Percentiles rank a stretch among this genome's conserved stretches.
Evolutionary conservation across 768 basidiomycete species (phyloP).

Genomic region (Nidula microcarpa): DNA sequence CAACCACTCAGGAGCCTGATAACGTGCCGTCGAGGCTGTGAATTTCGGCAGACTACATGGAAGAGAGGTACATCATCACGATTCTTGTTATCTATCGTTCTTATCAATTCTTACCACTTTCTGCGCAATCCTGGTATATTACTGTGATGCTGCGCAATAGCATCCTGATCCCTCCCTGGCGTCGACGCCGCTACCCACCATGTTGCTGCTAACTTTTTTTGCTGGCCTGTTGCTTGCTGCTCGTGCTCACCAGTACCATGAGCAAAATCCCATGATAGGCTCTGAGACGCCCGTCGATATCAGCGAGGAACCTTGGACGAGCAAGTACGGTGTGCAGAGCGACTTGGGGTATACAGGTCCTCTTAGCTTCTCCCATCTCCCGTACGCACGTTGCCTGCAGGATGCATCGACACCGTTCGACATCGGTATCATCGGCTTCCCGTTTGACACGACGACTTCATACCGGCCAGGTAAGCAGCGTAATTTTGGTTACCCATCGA

Average conservation of each 20-base stretch:
- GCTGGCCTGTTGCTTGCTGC: neutral
- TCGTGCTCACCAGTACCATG: neutral
- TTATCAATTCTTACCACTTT: too few species aligned
- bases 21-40: too few species aligned
- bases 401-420: slow-evolving; percentile 42
- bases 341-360: slow-evolving; percentile 11
- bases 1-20: too few species aligned
- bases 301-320: slow-evolving; percentile 9
- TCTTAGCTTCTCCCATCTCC: slow-evolving; percentile 60
- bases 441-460: slow-evolving; percentile 52
- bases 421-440: slow-evolving; percentile 62
- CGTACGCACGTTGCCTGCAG: slow-evolving; percentile 53
- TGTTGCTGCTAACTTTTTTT: too few species aligned
- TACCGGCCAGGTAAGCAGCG: slow-evolving; percentile 29
- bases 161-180: too few species aligned
- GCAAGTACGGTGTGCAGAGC: slow-evolving; percentile 8
- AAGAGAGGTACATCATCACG: too few species aligned
- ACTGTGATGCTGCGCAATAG: too few species aligned
- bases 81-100: too few species aligned
- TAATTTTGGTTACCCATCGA: neutral
- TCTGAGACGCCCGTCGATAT: neutral
- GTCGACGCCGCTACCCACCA: too few species aligned
- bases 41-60: too few species aligned
- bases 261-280: neutral
- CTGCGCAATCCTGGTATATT: too few species aligned